These are phyloP conservation scores for Phytophthora citricola DNA, from an alignment of 352 stramenopile species.

Conservation along the genomic window DNA sequence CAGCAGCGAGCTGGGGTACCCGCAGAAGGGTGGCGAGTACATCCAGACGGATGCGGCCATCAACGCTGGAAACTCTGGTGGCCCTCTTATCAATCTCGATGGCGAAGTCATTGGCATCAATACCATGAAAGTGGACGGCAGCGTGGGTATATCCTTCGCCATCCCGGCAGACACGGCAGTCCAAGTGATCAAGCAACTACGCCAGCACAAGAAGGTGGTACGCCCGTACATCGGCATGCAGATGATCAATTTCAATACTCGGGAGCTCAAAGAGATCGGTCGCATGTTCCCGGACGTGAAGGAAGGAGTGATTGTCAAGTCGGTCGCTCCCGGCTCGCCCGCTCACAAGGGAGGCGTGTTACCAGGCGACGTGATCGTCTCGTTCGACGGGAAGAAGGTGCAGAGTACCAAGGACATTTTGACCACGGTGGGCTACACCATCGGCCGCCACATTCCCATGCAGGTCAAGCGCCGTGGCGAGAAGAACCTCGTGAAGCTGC, in stretches of 20 bases:
- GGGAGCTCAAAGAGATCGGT: constrained; percentile 67
- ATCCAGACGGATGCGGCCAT: constrained; percentile 96
- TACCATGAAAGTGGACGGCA: constrained; percentile 93
- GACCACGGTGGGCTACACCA: constrained; percentile 68
- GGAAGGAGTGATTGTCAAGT: constrained; percentile 86
- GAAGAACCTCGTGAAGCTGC: constrained; percentile 45
- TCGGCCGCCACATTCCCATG: constrained; percentile 74
- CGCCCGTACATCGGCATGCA: constrained; percentile 93
- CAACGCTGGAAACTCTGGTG: constrained; percentile 93
- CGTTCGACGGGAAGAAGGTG: constrained; percentile 77
- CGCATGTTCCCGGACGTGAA: constrained; percentile 81
- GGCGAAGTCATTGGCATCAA: constrained; percentile 96
- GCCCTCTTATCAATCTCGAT: constrained; percentile 93
- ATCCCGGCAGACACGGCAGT: constrained; percentile 93
- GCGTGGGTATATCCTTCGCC: constrained; percentile 92
- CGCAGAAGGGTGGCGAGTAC: constrained; percentile 86
- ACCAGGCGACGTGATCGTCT: constrained; percentile 78
- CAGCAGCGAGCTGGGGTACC: constrained; percentile 89
- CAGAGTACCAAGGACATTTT: constrained; percentile 82
- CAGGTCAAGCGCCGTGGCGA: constrained; percentile 72
- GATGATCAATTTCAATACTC: constrained; percentile 89
- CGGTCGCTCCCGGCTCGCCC: constrained; percentile 76
- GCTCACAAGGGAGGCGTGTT: constrained; percentile 80
- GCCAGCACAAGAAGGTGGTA: constrained; percentile 88
- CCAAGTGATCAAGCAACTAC: constrained; percentile 91